Evolutionary conservation across 1,139 yeast species (phyloP), one percentile per base, ranked within the genome.

Genomic region (Magnusiomyces clavatus): DNA sequence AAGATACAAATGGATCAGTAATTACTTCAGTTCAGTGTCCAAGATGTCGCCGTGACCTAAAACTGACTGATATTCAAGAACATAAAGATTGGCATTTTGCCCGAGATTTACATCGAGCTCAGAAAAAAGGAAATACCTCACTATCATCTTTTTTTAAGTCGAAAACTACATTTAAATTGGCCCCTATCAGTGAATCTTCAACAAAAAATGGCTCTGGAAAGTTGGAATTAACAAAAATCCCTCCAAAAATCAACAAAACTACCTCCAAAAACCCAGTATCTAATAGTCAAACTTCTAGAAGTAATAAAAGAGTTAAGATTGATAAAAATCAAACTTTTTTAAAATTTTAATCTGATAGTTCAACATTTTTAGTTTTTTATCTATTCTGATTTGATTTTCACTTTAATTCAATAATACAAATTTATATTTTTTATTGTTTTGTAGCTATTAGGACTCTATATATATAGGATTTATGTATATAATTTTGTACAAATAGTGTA

Each of bases 31-130:
- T 55, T 14, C 51, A 41, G 13, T 69, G 75, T 46, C 56, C 57
- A 2, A 55, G 60, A 24, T 71, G 75, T 53, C 46, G 54, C 2
- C 50, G 54, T 16, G 45, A 51, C 2, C 53, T 65, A 12, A 37
- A 51, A 0, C 37, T 53, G 0, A 58, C 52, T 11, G 58, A 60
- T 4, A 49, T 57, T 19, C 61, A 51, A 11, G 73, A 70, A 49
- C 76, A 72, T 53, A 53, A 50, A 10, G 76, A 72, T 51, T 72
- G 72, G 71, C 76, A 72, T 51, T 63, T 64, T 53, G 76, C 75
- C 2, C 59, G 35, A 73, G 79, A 50, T 24, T 17, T 12, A 10
- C 24, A 31, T 4, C n/a, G 19, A 12, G 50, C 42, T 5, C 34
- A 12, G 14, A 34, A 36, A 16, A 11, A 20, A 35, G 51, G 39